Evolutionary conservation across 2,329 filamentous ascomycete genomes (phyloP), one percentile per base, ranked within the genome.

Genomic region (Cercospora zeae-maydis): DNA sequence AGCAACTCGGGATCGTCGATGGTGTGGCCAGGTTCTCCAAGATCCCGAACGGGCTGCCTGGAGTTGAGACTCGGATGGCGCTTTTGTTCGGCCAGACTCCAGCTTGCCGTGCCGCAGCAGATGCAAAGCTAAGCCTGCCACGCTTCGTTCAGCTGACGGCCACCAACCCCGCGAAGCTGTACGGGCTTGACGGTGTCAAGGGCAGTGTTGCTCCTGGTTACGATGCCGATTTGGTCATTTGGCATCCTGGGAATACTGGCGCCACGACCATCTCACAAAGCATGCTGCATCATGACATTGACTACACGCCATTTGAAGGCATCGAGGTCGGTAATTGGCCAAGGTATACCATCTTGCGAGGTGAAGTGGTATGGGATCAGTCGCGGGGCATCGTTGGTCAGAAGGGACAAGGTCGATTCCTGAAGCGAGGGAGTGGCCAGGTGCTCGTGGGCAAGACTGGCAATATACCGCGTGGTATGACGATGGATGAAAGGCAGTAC

Each of bases 271-370:
- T 78, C n/a, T 72, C 69, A 30, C 78, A 80, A 53, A 66, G 63
- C 4, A 81, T 82, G 74, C 71, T 88, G 65, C 85, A 88, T 72
- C 85, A 88, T 70, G 79, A 84, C 63, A 81, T 86, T 2, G 85
- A 88, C 69, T 86, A 88, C 69, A 86, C 85, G 8, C 85, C 85
- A 0, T 88, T 83, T 67, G 85, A 88, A 70, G 84, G 85, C 0
- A 78, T 77, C 54, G 75, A 70, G n/a, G 69, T 88, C 42, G 78
- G 77, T 30, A 84, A 88, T 62, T 88, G 86, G 85, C 85, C 85
- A 10, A 77, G 85, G 19, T 87, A 83, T 69, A 87, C 84, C 0
- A 77, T 88, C 7, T 66, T 88, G 45, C 74, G 86, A 60, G 86
- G 86, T 0, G 74, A 82, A 64, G 78, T 88, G 0, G 81, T 86